A percentile compares a stretch with the other conserved stretches of the same genome.
Conservation (phyloP, 108 stramenopile species). For the Skeletonema tropicum region DNA sequence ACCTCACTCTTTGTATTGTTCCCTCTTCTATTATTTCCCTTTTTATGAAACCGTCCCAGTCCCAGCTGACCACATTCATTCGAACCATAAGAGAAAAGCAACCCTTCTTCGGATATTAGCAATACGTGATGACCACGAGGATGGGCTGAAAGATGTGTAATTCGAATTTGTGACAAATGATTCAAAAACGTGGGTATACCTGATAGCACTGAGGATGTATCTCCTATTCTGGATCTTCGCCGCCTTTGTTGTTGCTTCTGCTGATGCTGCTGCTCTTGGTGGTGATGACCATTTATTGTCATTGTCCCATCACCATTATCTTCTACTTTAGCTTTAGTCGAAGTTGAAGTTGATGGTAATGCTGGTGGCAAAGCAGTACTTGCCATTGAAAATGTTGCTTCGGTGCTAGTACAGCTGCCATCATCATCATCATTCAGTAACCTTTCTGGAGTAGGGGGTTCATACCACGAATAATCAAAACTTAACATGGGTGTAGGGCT, state of each 20-base stretch:
- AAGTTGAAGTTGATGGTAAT: not conserved
- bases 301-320: not conserved
- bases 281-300: slow-evolving; percentile 5
- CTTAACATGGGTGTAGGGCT: slow-evolving; percentile 45
- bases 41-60: slow-evolving; percentile 48
- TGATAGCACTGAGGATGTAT: slow-evolving; percentile 39
- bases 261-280: not conserved
- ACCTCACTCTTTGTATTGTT: slow-evolving; percentile 7
- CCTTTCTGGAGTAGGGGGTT: slow-evolving; percentile 41
- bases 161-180: slow-evolving; percentile 66
- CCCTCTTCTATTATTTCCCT: slow-evolving; percentile 26
- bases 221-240: not conserved
- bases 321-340: not conserved
- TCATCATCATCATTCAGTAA: not conserved
- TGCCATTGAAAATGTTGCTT: not conserved
- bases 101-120: slow-evolving; percentile 74
- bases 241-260: not conserved
- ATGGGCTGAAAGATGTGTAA: slow-evolving; percentile 77
- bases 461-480: slow-evolving; percentile 47
- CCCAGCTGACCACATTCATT: slow-evolving; percentile 84
- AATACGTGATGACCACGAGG: slow-evolving; percentile 79
- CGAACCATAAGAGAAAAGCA: slow-evolving; percentile 79
- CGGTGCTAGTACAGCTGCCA: not conserved
- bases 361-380: not conserved
- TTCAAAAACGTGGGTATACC: slow-evolving; percentile 78